Evolutionary conservation across 208 protist genomes (phyloP).

Genomic region (Trypanosoma cruzi): DNA sequence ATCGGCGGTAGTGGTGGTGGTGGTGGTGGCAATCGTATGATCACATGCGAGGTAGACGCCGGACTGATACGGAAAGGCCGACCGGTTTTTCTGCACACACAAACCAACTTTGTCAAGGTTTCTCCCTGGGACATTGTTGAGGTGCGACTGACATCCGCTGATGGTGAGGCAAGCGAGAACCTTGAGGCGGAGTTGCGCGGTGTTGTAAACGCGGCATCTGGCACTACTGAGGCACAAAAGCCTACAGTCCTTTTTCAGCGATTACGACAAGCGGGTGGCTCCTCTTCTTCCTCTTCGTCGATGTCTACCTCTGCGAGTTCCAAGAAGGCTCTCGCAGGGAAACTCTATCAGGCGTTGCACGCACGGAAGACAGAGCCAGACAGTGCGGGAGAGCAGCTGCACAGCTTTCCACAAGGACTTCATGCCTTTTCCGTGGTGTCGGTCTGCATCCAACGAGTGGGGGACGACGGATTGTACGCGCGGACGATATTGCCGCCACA

Average conservation of each 20-base stretch:
- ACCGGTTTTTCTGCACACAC: slow-evolving; percentile 50
- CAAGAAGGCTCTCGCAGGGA: slow-evolving; percentile 45
- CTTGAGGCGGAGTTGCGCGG: slow-evolving; percentile 16
- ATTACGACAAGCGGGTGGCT: background rate
- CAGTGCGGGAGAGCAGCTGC: slow-evolving; percentile 43
- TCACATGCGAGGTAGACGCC: slow-evolving; percentile 64
- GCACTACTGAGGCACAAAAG: slow-evolving; percentile 1
- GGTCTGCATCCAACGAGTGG: slow-evolving; percentile 68
- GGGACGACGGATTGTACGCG: slow-evolving; percentile 57
- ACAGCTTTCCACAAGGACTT: slow-evolving; percentile 46
- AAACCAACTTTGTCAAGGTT: slow-evolving; percentile 79
- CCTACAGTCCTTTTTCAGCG: slow-evolving; percentile 18
- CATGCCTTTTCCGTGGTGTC: slow-evolving; percentile 47
- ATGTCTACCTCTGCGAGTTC: slow-evolving; percentile 2
- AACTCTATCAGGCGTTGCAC: slow-evolving; percentile 35
- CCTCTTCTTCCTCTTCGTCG: background rate
- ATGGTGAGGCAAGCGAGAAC: slow-evolving; percentile 14
- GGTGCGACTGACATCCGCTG: slow-evolving; percentile 48
- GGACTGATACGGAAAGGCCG: slow-evolving; percentile 40
- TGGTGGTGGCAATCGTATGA: slow-evolving; percentile 26
- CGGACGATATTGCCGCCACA: slow-evolving; percentile 31
- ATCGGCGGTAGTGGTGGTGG: background rate
- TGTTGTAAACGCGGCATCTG: slow-evolving; percentile 1
- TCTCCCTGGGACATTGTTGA: slow-evolving; percentile 56
- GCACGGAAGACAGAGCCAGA: background rate